Base-by-base conservation (phyloP, 768 basidiomycete genomes). In the Kwoniella heveanensis region DNA sequence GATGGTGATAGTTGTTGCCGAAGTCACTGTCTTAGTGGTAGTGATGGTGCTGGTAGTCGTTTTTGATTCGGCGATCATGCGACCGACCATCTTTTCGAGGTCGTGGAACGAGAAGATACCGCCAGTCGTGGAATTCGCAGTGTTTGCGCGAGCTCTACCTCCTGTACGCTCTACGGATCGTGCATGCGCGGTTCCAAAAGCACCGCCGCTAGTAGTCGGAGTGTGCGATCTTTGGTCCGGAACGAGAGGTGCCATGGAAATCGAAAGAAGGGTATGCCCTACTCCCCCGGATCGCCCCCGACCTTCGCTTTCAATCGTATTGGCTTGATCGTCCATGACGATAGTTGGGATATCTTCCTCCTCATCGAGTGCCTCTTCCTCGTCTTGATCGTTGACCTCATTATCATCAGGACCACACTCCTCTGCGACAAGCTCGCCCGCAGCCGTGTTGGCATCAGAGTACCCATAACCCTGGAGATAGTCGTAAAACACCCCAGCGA, bases 401-500 rank as follows among this genome's bases (percentile, higher is more conserved):
- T 30, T 4, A 24, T 21, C 36, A 21, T 37, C 47, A 19, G 44
- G 50, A 39, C 32, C 54, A 32, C 44, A 52, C 13, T 55, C 39
- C 17, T 44, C 39, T 3, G 15, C 39, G 3, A 44, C 39, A 44
- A 32, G n/a, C n/a, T n/a, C 32, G 13, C 7, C 32, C 32, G 7
- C 32, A 6, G 5, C 32, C 13, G 32, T 13, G 13, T 6, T 13
- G 32, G 39, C 39, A 19, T 17, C 39, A 4, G 39, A 44, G 19
- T 44, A 44, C 39, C 15, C 15, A 17, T 44, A 3, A 9, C 15
- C 39, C 15, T 10, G 30, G 13, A 70, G 58, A 36, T 54, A 68
- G 21, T 60, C 64, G 39, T 73, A 76, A 47, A 50, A 77, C 4
- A 69, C 66, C 2, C 70, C 72, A 9, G 75, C 75, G 26, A 73